Percentiles rank a stretch among this genome's conserved stretches.
Evolutionary conservation across 208 protist species (phyloP).

Genomic region (Trypanosoma vivax): DNA sequence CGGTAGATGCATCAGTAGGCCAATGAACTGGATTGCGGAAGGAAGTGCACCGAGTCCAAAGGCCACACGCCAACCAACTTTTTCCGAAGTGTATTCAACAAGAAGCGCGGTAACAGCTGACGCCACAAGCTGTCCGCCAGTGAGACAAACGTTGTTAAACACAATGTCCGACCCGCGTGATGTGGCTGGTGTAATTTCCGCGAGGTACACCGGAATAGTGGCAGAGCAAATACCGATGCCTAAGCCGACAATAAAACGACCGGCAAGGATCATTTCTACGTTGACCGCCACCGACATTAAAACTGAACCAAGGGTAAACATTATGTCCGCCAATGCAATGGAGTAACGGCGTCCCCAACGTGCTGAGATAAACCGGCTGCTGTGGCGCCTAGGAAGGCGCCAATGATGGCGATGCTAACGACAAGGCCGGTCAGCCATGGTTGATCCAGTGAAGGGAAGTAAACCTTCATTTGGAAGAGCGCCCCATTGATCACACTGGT

Average conservation of each 20-base stretch:
- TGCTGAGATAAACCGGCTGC: slow-evolving; percentile 66
- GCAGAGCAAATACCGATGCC: slow-evolving; percentile 83
- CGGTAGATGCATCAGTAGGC: slow-evolving; percentile 73
- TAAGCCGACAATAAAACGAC: slow-evolving; percentile 79
- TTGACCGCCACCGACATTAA: slow-evolving; percentile 68
- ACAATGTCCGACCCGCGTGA: slow-evolving; percentile 82
- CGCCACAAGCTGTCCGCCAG: slow-evolving; percentile 80
- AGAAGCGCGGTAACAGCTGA: slow-evolving; percentile 60
- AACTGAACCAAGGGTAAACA: slow-evolving; percentile 79
- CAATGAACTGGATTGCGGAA: slow-evolving; percentile 74
- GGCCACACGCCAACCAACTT: slow-evolving; percentile 87
- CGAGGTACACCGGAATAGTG: slow-evolving; percentile 89
- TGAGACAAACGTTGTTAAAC: slow-evolving; percentile 86
- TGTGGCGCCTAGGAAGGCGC: slow-evolving; percentile 60
- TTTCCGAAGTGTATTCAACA: slow-evolving; percentile 58
- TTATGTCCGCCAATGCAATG: slow-evolving; percentile 61
- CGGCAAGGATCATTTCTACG: slow-evolving; percentile 59
- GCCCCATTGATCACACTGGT: slow-evolving; percentile 89
- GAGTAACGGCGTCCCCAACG: slow-evolving; percentile 64
- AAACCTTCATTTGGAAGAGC: slow-evolving; percentile 88
- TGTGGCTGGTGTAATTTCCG: slow-evolving; percentile 73
- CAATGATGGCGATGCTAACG: slow-evolving; percentile 84
- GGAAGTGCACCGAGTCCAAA: slow-evolving; percentile 77
- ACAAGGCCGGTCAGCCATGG: slow-evolving; percentile 78
- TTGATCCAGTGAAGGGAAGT: slow-evolving; percentile 78